Percentiles rank a stretch among this genome's conserved stretches.
Conservation (phyloP, 1,139 yeast genomes). For the Pichia sp. region DNA sequence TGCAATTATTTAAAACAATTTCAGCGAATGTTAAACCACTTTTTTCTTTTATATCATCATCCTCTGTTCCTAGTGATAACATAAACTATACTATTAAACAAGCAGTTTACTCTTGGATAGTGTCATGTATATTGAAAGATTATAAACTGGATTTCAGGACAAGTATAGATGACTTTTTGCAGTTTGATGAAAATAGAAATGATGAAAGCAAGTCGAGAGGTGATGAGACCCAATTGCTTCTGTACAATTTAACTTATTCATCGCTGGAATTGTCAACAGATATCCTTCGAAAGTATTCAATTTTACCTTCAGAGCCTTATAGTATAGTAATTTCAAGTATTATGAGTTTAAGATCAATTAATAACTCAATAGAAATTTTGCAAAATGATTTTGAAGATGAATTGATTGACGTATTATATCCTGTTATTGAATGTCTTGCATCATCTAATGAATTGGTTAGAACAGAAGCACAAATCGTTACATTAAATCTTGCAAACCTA, state of each 20-base stretch:
- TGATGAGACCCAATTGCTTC: background rate
- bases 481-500: conserved; percentile 41
- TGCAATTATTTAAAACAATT: conserved; percentile 10
- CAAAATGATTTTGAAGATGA: conserved; percentile 40
- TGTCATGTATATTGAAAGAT: conserved; percentile 10
- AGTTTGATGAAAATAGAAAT: conserved; percentile 19
- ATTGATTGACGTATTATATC: conserved; percentile 49
- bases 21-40: background rate
- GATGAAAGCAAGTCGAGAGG: conserved; percentile 5
- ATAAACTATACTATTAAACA: background rate
- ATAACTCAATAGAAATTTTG: conserved; percentile 34
- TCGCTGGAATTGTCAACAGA: conserved; percentile 17
- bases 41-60: background rate
- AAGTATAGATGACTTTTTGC: conserved; percentile 25
- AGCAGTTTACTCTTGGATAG: conserved; percentile 20
- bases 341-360: conserved; percentile 38
- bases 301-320: conserved; percentile 4
- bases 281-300: conserved; percentile 13
- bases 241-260: conserved; percentile 12
- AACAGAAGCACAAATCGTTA: conserved; percentile 40
- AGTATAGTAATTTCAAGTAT: conserved; percentile 16
- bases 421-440: conserved; percentile 50
- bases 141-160: background rate
- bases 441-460: conserved; percentile 39
- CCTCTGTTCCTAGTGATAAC: background rate